A percentile compares a stretch with the other conserved stretches of the same genome.
phyloP scores from a whole-genome alignment of 1,284 basidiomycete genomes.

The Naganishia sp. region DNA sequence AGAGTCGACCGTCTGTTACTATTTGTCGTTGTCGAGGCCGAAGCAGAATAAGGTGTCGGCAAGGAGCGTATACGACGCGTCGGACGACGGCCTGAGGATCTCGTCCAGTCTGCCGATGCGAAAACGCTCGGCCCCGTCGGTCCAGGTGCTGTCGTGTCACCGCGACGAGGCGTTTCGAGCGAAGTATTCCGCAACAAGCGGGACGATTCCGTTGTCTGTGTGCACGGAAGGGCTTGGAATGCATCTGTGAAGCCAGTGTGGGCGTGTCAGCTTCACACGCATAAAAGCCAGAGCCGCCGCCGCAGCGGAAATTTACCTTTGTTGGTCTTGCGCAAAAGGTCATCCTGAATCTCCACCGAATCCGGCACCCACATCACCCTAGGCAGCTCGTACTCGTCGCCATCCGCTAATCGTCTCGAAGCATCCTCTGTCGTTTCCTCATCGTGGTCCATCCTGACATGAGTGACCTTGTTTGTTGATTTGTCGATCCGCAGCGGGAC shows the following conservation, averaged over 20 bases:
- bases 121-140: neutral
- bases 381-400: constrained; percentile 20
- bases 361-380: constrained; percentile 28
- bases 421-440: constrained; percentile 2
- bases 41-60: constrained; percentile 16
- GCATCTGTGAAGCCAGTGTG: neutral
- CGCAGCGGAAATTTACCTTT: neutral
- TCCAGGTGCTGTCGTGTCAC: neutral
- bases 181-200: constrained; percentile 10
- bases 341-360: constrained; percentile 10
- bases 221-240: constrained; percentile 14
- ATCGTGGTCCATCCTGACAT: constrained; percentile 6
- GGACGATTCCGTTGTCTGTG: constrained; percentile 14
- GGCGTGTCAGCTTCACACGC: too few relatives aligned
- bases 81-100: constrained; percentile 7
- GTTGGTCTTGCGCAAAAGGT: constrained; percentile 3
- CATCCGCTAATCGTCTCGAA: neutral
- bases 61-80: constrained; percentile 20
- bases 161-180: neutral
- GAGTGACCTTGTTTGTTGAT: neutral
- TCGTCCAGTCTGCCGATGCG: neutral
- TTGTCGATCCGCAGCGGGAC: too few relatives aligned
- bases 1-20: constrained; percentile 14
- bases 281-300: too few relatives aligned
- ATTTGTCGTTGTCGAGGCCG: constrained; percentile 9